phyloP scores from a whole-genome alignment of 2,329 filamentous ascomycete genomes.

The Endothia cerciana region DNA sequence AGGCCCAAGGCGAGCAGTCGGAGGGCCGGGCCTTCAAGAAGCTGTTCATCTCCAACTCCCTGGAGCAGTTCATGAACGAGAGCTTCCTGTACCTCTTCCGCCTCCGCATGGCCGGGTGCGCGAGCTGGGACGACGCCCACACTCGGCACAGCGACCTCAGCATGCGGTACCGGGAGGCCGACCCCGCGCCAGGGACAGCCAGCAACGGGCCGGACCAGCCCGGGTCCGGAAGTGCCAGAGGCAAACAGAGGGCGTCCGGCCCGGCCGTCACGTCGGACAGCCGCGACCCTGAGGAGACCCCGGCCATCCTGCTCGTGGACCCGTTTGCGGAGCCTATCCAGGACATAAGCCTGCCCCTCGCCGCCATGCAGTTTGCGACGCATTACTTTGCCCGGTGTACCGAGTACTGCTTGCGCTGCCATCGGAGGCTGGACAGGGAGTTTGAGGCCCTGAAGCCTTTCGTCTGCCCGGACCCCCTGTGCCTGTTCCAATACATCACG shows the following conservation, averaged over 20 bases:
- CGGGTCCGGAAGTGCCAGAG: not conserved
- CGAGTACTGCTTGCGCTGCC: constrained; percentile 86
- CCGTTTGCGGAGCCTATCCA: constrained; percentile 9
- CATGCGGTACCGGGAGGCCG: not conserved
- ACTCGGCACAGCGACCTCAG: constrained; percentile 33
- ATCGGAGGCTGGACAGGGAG: constrained; percentile 65
- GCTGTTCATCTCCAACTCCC: constrained; percentile 72
- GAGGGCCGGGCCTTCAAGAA: constrained; percentile 47
- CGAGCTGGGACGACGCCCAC: constrained; percentile 73
- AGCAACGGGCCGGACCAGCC: constrained; percentile 2
- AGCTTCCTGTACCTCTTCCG: constrained; percentile 66
- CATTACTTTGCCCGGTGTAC: constrained; percentile 80
- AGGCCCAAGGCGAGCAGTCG: not conserved
- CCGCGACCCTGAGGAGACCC: constrained; percentile 15
- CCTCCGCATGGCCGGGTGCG: constrained; percentile 53
- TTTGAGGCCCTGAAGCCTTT: constrained; percentile 77
- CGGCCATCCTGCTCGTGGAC: constrained; percentile 15
- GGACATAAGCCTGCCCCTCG: constrained; percentile 54
- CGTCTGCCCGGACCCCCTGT: constrained; percentile 76
- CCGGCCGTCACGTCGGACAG: constrained; percentile 36
- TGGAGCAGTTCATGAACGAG: constrained; percentile 70
- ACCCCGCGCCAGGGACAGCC: not conserved
- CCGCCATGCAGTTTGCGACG: constrained; percentile 75
- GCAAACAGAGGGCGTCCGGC: constrained; percentile 7
- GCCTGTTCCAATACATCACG: constrained; percentile 85